These are phyloP conservation scores for Nymphaea thermarum DNA, from an alignment of 164 flowering plant genomes.

Conservation along the genomic window DNA sequence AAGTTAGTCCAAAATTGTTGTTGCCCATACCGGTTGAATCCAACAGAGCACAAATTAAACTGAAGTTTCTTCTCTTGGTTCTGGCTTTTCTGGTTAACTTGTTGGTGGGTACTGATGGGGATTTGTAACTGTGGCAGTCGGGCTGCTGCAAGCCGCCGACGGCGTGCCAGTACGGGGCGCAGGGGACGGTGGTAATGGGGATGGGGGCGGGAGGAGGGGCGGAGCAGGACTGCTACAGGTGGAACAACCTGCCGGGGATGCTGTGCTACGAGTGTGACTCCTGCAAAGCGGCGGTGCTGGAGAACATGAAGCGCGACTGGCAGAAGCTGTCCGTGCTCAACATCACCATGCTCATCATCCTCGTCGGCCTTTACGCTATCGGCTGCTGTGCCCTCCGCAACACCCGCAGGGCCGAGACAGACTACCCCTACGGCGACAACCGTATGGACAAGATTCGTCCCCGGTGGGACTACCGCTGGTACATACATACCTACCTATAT, in stretches of 20 bases:
- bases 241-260: slow-evolving; percentile 57
- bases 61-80: too few species aligned
- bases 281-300: slow-evolving; percentile 91
- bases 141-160: slow-evolving; percentile 99
- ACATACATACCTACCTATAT: not conserved
- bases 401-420: slow-evolving; percentile 47
- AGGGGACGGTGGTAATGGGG: slow-evolving; percentile 19
- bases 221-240: slow-evolving; percentile 66
- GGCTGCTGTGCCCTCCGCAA: slow-evolving; percentile 88
- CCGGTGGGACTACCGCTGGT: slow-evolving; percentile 94
- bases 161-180: slow-evolving; percentile 42
- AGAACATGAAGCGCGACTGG: slow-evolving; percentile 57
- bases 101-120: not conserved
- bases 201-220: slow-evolving; percentile 23
- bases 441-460: slow-evolving; percentile 76
- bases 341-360: slow-evolving; percentile 57
- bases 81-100: too few species aligned
- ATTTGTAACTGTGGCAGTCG: slow-evolving; percentile 37
- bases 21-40: too few species aligned
- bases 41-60: too few species aligned
- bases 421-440: slow-evolving; percentile 57
- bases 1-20: too few species aligned
- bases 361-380: slow-evolving; percentile 59
- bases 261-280: slow-evolving; percentile 95
- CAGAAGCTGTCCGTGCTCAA: slow-evolving; percentile 75